Evolutionary conservation across 257 asterid genomes (phyloP).

Genomic region (Buddleja alternifolia): DNA sequence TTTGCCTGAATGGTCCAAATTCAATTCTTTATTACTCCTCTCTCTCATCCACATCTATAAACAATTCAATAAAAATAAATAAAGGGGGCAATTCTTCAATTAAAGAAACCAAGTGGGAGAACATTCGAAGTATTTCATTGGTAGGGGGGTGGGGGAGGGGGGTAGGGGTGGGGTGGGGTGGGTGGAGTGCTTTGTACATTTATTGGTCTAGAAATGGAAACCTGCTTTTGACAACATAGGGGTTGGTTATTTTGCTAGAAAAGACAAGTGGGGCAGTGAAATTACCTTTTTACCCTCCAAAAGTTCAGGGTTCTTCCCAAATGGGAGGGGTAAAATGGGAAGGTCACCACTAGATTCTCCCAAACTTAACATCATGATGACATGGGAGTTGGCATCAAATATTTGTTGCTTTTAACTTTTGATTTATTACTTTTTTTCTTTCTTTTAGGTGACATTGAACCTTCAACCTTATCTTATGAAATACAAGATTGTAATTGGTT

Average conservation of each 20-base stretch:
- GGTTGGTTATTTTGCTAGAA: constrained; percentile 36
- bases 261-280: constrained; percentile 23
- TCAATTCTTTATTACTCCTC: constrained; percentile 18
- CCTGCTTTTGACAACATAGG: constrained; percentile 25
- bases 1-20: constrained; percentile 48
- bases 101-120: background rate
- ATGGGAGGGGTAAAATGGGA: constrained; percentile 23
- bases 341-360: constrained; percentile 6
- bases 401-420: constrained; percentile 2
- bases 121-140: constrained; percentile 16
- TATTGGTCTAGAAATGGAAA: constrained; percentile 38
- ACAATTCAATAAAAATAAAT: background rate
- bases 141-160: background rate
- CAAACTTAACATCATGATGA: constrained; percentile 20
- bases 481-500: too few species aligned
- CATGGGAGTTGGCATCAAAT: constrained; percentile 12
- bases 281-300: constrained; percentile 23
- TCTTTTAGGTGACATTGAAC: background rate
- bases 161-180: background rate
- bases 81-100: background rate
- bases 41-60: constrained; percentile 39
- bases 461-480: too few species aligned
- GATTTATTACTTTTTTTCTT: background rate
- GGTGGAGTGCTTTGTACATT: constrained; percentile 13
- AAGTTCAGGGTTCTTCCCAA: background rate